Conservation (phyloP, 805 yeast species). For the Yamadazyma sp. region DNA sequence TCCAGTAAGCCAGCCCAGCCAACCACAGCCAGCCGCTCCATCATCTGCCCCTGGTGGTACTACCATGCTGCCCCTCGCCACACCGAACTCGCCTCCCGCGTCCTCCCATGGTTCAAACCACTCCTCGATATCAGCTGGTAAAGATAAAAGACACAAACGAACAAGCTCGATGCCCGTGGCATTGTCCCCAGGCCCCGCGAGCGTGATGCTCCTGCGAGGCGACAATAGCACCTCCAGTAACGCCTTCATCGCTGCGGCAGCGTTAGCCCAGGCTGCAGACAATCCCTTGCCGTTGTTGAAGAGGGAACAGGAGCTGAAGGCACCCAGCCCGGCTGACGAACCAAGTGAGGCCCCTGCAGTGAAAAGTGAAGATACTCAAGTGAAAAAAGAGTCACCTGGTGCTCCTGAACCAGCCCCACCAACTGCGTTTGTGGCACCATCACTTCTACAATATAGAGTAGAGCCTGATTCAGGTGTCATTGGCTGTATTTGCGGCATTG, state of each 20-base stretch:
- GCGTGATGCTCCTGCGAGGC: slow-evolving; percentile 40
- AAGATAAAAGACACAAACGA: slow-evolving; percentile 18
- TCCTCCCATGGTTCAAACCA: slow-evolving; percentile 10
- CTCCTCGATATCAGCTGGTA: slow-evolving; percentile 4
- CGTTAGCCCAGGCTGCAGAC: slow-evolving; percentile 79
- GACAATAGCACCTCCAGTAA: slow-evolving; percentile 34
- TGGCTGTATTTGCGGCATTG: slow-evolving; percentile 84
- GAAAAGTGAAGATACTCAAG: too few species aligned
- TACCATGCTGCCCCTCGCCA: too few species aligned
- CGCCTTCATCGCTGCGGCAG: slow-evolving; percentile 79
- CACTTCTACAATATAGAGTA: slow-evolving; percentile 53
- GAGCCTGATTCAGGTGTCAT: slow-evolving; percentile 83
- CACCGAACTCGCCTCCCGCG: slow-evolving; percentile 11
- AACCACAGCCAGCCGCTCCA: too few species aligned
- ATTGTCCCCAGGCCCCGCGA: slow-evolving; percentile 48
- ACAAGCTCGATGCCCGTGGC: slow-evolving; percentile 22
- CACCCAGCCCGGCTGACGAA: too few species aligned
- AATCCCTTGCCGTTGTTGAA: slow-evolving; percentile 57
- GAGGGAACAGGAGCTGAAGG: slow-evolving; percentile 13
- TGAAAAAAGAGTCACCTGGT: too few species aligned
- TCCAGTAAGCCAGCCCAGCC: too few species aligned
- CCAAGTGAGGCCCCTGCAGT: too few species aligned
- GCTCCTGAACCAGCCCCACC: too few species aligned
- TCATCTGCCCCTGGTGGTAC: too few species aligned
- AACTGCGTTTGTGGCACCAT: slow-evolving; percentile 30